Evolutionary conservation across 768 basidiomycete species (phyloP).

Genomic region (Paxillus ammoniavirescens): DNA sequence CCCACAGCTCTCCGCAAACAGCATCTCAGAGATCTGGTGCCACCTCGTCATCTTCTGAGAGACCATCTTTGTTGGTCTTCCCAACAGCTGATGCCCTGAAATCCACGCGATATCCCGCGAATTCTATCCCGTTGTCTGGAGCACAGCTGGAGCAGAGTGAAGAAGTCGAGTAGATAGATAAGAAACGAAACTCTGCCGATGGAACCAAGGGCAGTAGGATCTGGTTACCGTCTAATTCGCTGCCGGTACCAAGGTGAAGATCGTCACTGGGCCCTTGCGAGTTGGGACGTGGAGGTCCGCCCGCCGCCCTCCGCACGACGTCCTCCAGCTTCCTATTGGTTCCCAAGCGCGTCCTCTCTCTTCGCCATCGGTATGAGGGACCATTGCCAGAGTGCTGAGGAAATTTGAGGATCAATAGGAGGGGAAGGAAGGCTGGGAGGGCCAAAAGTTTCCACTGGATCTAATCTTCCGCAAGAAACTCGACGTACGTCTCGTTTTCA

Average conservation of each 20-base stretch:
- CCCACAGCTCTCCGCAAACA: too few relatives aligned
- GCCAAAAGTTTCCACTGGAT: too few relatives aligned
- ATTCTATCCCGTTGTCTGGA: constrained; percentile 47
- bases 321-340: constrained; percentile 31
- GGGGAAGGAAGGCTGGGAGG: constrained; percentile 41
- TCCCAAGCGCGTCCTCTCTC: constrained; percentile 29
- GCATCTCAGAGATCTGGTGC: constrained; percentile 24
- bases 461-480: too few relatives aligned
- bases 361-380: constrained; percentile 41
- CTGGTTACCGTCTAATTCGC: constrained; percentile 31
- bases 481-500: too few relatives aligned
- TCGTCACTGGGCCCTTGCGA: constrained; percentile 10
- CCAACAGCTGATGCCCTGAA: constrained; percentile 33
- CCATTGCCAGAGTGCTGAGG: constrained; percentile 42
- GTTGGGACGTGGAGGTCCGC: constrained; percentile 22
- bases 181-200: constrained; percentile 38
- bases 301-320: constrained; percentile 24
- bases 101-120: constrained; percentile 44
- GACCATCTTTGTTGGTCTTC: constrained; percentile 14
- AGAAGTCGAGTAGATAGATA: constrained; percentile 45
- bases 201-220: constrained; percentile 52
- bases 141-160: constrained; percentile 49
- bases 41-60: constrained; percentile 29
- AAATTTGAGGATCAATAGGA: constrained; percentile 41
- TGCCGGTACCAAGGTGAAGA: constrained; percentile 14